phyloP scores from a whole-genome alignment of 1,139 yeast genomes.

The Diutina scorzettiae region DNA sequence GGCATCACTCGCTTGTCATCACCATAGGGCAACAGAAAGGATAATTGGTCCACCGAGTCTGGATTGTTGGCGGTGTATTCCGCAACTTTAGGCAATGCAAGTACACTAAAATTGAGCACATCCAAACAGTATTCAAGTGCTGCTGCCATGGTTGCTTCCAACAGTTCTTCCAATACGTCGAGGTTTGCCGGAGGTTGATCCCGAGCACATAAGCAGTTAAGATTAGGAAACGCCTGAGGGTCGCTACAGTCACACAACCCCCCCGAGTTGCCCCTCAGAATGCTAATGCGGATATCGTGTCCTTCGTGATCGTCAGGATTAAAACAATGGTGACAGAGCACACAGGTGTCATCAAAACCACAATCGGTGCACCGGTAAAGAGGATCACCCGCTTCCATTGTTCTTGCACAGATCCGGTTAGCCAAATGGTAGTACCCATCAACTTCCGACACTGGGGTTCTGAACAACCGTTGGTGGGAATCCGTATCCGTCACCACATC shows the following conservation, averaged over 20 bases:
- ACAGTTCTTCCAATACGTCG: constrained; percentile 10
- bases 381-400: constrained; percentile 47
- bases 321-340: constrained; percentile 58
- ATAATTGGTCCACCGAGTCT: constrained; percentile 15
- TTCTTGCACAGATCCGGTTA: constrained; percentile 52
- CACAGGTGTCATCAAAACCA: constrained; percentile 67
- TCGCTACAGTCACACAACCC: constrained; percentile 94
- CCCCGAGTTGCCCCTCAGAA: constrained; percentile 34
- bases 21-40: constrained; percentile 20
- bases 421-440: constrained; percentile 6
- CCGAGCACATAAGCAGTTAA: constrained; percentile 33
- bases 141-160: constrained; percentile 21
- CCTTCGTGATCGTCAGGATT: constrained; percentile 53
- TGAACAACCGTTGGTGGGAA: constrained; percentile 8
- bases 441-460: constrained; percentile 18
- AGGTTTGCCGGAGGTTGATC: constrained; percentile 6
- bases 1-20: constrained; percentile 17
- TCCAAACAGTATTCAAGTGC: constrained; percentile 40
- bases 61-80: constrained; percentile 10
- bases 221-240: constrained; percentile 53
- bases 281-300: constrained; percentile 47
- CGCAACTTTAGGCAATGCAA: constrained; percentile 26
- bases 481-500: constrained; percentile 7
- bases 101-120: constrained; percentile 25
- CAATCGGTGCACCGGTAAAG: constrained; percentile 50